These are phyloP conservation scores for Bipolaris gigantea DNA, from an alignment of 2,329 filamentous ascomycete genomes.

Conservation along the genomic window DNA sequence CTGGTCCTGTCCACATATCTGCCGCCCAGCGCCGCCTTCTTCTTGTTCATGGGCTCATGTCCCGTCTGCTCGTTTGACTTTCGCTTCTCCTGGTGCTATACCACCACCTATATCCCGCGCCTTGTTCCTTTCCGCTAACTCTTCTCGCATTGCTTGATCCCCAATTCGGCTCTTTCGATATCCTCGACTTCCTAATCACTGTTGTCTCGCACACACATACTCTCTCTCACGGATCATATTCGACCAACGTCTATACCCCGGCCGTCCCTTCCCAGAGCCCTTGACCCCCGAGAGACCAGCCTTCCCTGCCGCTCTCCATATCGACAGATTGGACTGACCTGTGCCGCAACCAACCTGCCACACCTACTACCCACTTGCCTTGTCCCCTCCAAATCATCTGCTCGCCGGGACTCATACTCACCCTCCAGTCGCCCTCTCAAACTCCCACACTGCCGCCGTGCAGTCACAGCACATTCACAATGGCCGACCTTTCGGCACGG, in stretches of 20 bases:
- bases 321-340: conserved; percentile 4
- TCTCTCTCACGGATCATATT: neutral
- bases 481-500: conserved; percentile 22
- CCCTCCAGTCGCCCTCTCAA: neutral
- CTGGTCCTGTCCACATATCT: conserved; percentile 28
- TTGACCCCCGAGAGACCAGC: conserved; percentile 1
- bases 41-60: conserved; percentile 30
- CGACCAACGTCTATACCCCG: neutral
- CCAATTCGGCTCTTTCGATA: conserved; percentile 19
- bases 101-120: conserved; percentile 31
- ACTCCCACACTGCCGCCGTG: conserved; percentile 1
- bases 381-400: conserved; percentile 8
- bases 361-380: conserved; percentile 3
- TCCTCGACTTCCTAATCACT: conserved; percentile 4
- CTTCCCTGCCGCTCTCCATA: conserved; percentile 15
- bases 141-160: conserved; percentile 18
- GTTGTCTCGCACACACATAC: no score
- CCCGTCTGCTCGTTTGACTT: conserved; percentile 45
- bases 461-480: conserved; percentile 8
- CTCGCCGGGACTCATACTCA: conserved; percentile 1
- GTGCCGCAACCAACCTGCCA: conserved; percentile 11
- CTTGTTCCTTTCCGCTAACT: conserved; percentile 20
- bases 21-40: conserved; percentile 14
- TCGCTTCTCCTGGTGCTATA: conserved; percentile 31
- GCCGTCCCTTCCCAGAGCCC: neutral